phyloP scores from a whole-genome alignment of 345 rosid species.

The Trapa incisa region DNA sequence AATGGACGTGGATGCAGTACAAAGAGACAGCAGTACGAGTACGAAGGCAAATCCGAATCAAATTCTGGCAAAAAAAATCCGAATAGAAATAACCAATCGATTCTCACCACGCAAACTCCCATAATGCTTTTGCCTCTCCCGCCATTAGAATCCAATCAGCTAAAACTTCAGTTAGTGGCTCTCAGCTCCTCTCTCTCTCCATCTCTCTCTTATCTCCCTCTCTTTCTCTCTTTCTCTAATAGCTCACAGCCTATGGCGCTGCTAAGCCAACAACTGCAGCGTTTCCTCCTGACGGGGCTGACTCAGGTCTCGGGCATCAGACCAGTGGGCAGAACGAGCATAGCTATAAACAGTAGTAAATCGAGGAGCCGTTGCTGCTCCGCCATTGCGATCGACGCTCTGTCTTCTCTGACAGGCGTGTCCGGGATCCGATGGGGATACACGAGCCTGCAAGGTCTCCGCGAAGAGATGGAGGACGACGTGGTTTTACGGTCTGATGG shows the following conservation, averaged over 20 bases:
- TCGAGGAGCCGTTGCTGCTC: slow-evolving; percentile 39
- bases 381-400: slow-evolving; percentile 74
- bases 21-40: too few relatives aligned
- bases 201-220: background rate
- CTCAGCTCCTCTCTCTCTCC: background rate
- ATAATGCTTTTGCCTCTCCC: background rate
- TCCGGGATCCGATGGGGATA: slow-evolving; percentile 68
- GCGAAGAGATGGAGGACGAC: slow-evolving; percentile 90
- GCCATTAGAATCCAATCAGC: slow-evolving; percentile 1
- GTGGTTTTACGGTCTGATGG: slow-evolving; percentile 57
- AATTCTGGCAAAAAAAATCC: too few relatives aligned
- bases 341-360: slow-evolving; percentile 10
- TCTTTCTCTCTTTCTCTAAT: too few relatives aligned
- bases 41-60: too few relatives aligned
- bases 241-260: slow-evolving; percentile 42
- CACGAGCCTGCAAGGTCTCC: slow-evolving; percentile 57
- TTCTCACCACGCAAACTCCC: background rate
- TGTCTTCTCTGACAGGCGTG: slow-evolving; percentile 46
- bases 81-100: background rate
- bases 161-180: slow-evolving; percentile 11
- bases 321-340: slow-evolving; percentile 12
- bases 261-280: slow-evolving; percentile 44
- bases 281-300: slow-evolving; percentile 32
- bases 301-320: slow-evolving; percentile 12
- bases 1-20: too few relatives aligned